Evolutionary conservation across 805 yeast genomes (phyloP).

Genomic region (Candida namnaoensis): DNA sequence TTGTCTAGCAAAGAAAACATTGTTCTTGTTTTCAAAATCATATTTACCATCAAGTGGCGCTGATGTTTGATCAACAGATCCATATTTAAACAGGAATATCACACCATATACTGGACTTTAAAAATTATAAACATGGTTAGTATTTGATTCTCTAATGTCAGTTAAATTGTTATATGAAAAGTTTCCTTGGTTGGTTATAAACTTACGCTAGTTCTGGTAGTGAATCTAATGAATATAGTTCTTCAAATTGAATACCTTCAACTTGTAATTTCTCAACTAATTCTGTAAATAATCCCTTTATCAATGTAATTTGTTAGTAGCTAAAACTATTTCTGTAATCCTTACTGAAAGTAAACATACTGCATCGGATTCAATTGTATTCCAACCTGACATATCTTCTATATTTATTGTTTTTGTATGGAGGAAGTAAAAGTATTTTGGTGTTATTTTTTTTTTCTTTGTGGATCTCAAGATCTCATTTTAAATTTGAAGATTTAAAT

Average conservation of each 20-base stretch:
- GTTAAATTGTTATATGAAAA: too few species aligned
- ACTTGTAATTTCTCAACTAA: slow-evolving; percentile 49
- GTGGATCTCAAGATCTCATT: too few species aligned
- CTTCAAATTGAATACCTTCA: slow-evolving; percentile 46
- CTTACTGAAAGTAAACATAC: slow-evolving; percentile 15
- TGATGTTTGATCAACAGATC: slow-evolving; percentile 25
- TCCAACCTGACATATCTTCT: slow-evolving; percentile 31
- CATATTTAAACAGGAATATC: slow-evolving; percentile 54
- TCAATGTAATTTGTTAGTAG: slow-evolving; percentile 4
- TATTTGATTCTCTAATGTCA: slow-evolving; percentile 3
- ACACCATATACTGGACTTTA: slow-evolving; percentile 44
- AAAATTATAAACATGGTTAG: background rate
- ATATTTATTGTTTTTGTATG: too few species aligned
- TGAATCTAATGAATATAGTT: slow-evolving; percentile 44
- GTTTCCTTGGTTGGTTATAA: too few species aligned
- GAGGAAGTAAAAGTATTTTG: too few species aligned
- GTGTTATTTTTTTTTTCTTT: too few species aligned
- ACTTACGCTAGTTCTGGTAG: slow-evolving; percentile 19
- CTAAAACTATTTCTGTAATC: too few species aligned
- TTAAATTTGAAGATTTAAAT: too few species aligned
- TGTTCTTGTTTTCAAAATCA: slow-evolving; percentile 21
- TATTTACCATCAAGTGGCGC: slow-evolving; percentile 36
- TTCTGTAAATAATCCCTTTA: slow-evolving; percentile 52
- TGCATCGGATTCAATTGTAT: slow-evolving; percentile 59
- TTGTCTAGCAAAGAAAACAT: slow-evolving; percentile 54